Percentiles rank a stretch among this genome's conserved stretches.
These are phyloP conservation scores for Coemansia sp. DNA, from an alignment of 192 early-diverging fungal genomes.

Conservation along the genomic window DNA sequence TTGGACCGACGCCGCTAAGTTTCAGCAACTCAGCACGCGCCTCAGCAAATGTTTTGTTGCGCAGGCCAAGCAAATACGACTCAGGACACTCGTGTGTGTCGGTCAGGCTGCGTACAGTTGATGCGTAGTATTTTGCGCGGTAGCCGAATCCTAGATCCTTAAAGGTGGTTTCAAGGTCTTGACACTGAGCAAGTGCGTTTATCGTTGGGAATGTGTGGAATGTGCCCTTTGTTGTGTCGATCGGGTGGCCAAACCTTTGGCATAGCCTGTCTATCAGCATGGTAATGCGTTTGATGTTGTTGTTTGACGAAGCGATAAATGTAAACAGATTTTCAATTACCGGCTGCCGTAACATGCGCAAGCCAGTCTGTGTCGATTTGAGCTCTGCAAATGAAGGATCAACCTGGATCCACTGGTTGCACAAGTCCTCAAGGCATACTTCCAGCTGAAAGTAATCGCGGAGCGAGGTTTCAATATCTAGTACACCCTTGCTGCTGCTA, in stretches of 20 bases:
- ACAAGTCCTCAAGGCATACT: constrained; percentile 58
- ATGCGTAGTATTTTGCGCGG: constrained; percentile 86
- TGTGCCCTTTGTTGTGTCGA: constrained; percentile 32
- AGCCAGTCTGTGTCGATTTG: constrained; percentile 52
- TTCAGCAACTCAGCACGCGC: constrained; percentile 63
- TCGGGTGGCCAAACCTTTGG: constrained; percentile 17
- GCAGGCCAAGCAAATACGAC: constrained; percentile 63
- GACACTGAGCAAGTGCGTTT: constrained; percentile 46
- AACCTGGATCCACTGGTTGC: constrained; percentile 54
- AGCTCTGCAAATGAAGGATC: constrained; percentile 66
- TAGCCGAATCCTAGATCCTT: constrained; percentile 89
- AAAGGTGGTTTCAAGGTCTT: constrained; percentile 62
- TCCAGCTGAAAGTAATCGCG: constrained; percentile 86
- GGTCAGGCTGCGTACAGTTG: constrained; percentile 60
- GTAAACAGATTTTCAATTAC: constrained; percentile 83
- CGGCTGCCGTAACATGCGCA: constrained; percentile 79
- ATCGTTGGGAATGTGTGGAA: constrained; percentile 72
- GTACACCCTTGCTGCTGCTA: too few species aligned
- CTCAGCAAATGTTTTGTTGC: constrained; percentile 56
- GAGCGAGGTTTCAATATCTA: constrained; percentile 30
- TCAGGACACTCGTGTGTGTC: constrained; percentile 51
- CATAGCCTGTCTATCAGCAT: constrained; percentile 49
- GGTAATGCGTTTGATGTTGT: constrained; percentile 91
- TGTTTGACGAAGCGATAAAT: constrained; percentile 94
- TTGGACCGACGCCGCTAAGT: constrained; percentile 86